Percentiles rank a stretch among this genome's conserved stretches.
These are phyloP conservation scores for Pinus albicaulis DNA, from an alignment of 75 land plant genomes.

Conservation along the genomic window DNA sequence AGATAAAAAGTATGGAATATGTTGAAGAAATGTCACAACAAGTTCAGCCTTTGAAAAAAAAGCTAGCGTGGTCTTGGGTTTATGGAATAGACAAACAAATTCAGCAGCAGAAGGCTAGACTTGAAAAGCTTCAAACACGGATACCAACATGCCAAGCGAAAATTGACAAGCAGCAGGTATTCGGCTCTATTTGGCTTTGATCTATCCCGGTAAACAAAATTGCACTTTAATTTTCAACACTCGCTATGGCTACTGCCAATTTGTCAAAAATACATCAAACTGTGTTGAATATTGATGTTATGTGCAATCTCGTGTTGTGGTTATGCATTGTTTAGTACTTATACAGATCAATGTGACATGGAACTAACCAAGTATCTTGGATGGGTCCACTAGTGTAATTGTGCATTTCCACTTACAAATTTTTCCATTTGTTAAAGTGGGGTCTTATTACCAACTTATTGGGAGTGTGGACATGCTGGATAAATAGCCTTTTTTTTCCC, in stretches of 20 bases:
- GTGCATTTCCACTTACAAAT: no score
- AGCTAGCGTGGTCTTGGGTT: slow-evolving; percentile 86
- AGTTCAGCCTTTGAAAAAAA: slow-evolving; percentile 49
- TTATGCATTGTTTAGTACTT: not conserved
- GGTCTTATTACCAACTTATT: no score
- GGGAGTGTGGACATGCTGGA: no score
- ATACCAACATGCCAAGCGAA: slow-evolving; percentile 56
- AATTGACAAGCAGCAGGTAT: slow-evolving; percentile 42
- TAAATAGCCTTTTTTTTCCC: no score
- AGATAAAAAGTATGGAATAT: slow-evolving; percentile 71
- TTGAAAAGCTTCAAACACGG: slow-evolving; percentile 55
- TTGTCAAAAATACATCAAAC: not conserved
- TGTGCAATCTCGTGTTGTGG: not conserved
- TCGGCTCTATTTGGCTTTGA: not conserved
- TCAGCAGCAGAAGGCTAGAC: slow-evolving; percentile 19
- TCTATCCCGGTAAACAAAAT: slow-evolving; percentile 18
- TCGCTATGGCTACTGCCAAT: not conserved
- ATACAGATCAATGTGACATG: not conserved
- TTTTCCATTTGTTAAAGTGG: no score
- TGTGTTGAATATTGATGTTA: not conserved
- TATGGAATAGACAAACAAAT: slow-evolving; percentile 57
- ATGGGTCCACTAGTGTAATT: no score
- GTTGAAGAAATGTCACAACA: slow-evolving; percentile 75
- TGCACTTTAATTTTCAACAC: not conserved
- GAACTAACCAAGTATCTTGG: no score